Percentiles rank a stretch among this genome's conserved stretches.
Conservation (phyloP, 1,284 basidiomycete species). For the Leccinum griseonigrum region DNA sequence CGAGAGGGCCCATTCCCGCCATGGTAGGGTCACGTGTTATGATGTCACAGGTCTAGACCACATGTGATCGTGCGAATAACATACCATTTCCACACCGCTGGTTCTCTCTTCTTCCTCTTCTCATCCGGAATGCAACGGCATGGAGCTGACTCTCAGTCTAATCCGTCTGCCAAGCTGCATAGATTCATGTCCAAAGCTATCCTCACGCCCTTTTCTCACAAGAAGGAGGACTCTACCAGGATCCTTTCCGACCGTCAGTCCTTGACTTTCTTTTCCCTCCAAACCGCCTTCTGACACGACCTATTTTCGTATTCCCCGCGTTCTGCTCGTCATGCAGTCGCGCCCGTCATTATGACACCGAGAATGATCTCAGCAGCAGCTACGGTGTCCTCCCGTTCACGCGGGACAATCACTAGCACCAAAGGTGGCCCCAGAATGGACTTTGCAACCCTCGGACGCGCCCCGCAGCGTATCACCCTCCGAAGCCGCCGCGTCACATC, state of each 20-base stretch:
- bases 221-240: conserved; percentile 63
- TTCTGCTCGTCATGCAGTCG: conserved; percentile 51
- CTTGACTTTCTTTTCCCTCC: background rate
- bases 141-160: conserved; percentile 4
- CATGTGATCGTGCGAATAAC: conserved; percentile 23
- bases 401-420: conserved; percentile 38
- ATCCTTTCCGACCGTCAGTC: conserved; percentile 71
- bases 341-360: conserved; percentile 88
- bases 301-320: background rate
- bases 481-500: conserved; percentile 70
- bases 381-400: conserved; percentile 54
- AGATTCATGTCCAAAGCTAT: conserved; percentile 59
- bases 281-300: background rate
- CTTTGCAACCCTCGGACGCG: conserved; percentile 72
- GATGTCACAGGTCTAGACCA: conserved; percentile 33
- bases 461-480: conserved; percentile 66
- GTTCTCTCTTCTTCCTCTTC: background rate
- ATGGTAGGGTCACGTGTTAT: conserved; percentile 27
- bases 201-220: conserved; percentile 63
- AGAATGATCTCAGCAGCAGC: conserved; percentile 70
- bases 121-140: conserved; percentile 22
- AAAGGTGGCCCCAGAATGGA: conserved; percentile 47
- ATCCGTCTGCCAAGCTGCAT: conserved; percentile 42
- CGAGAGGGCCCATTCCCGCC: background rate
- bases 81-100: background rate